phyloP scores from a whole-genome alignment of 129 eudicot genomes.

The Arctium lappa region DNA sequence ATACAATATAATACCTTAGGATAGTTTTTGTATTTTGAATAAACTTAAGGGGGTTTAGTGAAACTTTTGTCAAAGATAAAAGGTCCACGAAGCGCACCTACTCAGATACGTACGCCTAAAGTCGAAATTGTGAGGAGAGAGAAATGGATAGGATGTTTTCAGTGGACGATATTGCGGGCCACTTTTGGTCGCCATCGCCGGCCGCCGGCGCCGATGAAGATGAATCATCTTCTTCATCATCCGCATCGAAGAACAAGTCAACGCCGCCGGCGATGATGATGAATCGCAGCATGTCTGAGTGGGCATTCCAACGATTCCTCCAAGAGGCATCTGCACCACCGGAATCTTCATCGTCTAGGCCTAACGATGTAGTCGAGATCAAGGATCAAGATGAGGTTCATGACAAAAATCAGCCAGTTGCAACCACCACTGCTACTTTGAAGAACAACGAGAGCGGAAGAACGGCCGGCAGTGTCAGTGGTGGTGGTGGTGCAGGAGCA shows the following conservation, averaged over 20 bases:
- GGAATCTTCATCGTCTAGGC: slow-evolving; percentile 35
- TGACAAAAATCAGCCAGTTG: slow-evolving; percentile 7
- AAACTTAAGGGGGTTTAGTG: background rate
- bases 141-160: slow-evolving; percentile 97
- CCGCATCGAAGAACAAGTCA: slow-evolving; percentile 30
- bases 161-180: slow-evolving; percentile 95
- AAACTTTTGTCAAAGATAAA: background rate
- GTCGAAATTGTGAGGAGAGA: slow-evolving; percentile 23
- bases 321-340: slow-evolving; percentile 58
- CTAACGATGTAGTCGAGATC: slow-evolving; percentile 48
- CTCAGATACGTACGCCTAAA: slow-evolving; percentile 30
- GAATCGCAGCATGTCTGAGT: slow-evolving; percentile 88
- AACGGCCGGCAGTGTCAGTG: background rate
- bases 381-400: slow-evolving; percentile 46
- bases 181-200: slow-evolving; percentile 80
- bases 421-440: background rate
- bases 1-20: background rate
- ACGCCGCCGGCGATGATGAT: slow-evolving; percentile 53
- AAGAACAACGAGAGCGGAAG: slow-evolving; percentile 15
- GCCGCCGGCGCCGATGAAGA: slow-evolving; percentile 21
- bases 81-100: slow-evolving; percentile 11
- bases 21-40: background rate
- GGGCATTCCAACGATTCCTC: slow-evolving; percentile 85
- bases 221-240: slow-evolving; percentile 29
- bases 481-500: background rate